A percentile compares a stretch with the other conserved stretches of the same genome.
phyloP scores from a whole-genome alignment of 202 grass and related monocot species.

The Cymbopogon flexuosus region DNA sequence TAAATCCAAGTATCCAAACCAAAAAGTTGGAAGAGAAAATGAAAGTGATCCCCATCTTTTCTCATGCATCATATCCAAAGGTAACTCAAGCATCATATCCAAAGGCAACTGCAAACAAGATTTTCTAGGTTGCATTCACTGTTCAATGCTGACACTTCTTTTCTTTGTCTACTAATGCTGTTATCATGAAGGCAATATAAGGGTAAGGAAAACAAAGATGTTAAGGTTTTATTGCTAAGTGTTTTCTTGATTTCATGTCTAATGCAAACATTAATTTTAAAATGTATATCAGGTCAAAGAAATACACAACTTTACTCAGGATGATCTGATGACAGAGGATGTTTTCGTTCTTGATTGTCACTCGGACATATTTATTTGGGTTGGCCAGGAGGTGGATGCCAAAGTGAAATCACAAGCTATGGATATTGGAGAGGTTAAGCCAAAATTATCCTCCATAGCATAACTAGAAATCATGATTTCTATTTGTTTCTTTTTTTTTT shows the following conservation, averaged over 20 bases:
- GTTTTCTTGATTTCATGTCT: background rate
- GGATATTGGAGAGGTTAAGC: slow-evolving; percentile 48
- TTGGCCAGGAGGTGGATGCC: slow-evolving; percentile 51
- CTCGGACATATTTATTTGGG: slow-evolving; percentile 55
- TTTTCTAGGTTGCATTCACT: background rate
- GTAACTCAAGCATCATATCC: slow-evolving; percentile 46
- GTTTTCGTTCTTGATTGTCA: slow-evolving; percentile 53
- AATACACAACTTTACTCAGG: slow-evolving; percentile 53
- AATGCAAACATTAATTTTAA: slow-evolving; percentile 16
- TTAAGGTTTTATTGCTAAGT: background rate
- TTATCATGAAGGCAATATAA: slow-evolving; percentile 41
- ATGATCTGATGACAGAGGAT: slow-evolving; percentile 61
- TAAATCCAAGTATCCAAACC: slow-evolving; percentile 80
- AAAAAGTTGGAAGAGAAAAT: slow-evolving; percentile 70
- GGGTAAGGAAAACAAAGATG: slow-evolving; percentile 31
- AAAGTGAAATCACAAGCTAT: slow-evolving; percentile 52
- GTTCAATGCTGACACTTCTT: slow-evolving; percentile 27
- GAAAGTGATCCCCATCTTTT: slow-evolving; percentile 92
- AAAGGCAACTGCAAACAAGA: slow-evolving; percentile 55
- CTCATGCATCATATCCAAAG: slow-evolving; percentile 71
- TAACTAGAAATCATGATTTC: background rate
- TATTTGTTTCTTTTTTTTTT: background rate
- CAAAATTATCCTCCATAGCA: background rate
- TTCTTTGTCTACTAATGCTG: background rate
- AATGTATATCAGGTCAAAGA: slow-evolving; percentile 45